Base-by-base conservation (phyloP, 257 asterid genomes). In the Craterostigma plantagineum region DNA sequence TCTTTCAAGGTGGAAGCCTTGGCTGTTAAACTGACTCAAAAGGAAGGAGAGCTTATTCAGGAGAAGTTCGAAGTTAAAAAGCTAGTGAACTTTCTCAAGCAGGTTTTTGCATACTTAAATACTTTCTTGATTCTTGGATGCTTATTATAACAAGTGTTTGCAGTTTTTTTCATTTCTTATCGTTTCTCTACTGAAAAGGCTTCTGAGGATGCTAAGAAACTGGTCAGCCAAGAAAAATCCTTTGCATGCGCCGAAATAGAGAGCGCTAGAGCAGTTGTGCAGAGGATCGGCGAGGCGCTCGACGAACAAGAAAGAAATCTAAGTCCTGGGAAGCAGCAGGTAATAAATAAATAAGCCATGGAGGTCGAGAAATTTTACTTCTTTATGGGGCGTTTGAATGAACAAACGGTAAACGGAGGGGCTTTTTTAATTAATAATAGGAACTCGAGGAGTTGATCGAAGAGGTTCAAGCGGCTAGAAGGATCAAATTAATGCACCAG, bases 161-260 rank as follows among this genome's bases (percentile, higher is more conserved):
- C 2, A 23, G 2, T 23, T 23, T 14, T 34, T 43, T 16, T 42
- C 40, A 1, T 18, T 49, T 33, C 51, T 34, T 71, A n/a, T n/a
- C n/a, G n/a, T n/a, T n/a, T n/a, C n/a, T n/a, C n/a, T n/a, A n/a
- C n/a, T n/a, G n/a, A n/a, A n/a, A n/a, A 86, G 97, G 97, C 97
- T 63, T 81, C 97, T 13, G 97, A 86, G 52, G 97, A 86, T 73
- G 97, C 97, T 43, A 86, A 82, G 53, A 87, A 75, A 47, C 57
- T 87, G 67, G 95, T 87, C 38, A 87, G 71, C 68, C 98, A 87
- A 73, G 98, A 87, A 65, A 82, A 90, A 43, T 87, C 98, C 18
- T 87, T 82, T 76, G 98, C 95, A 42, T 87, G 98, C 70, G 98
- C 98, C 44, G 98, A 87, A 70, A 79, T 87, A 18, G 93, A 87